These are phyloP conservation scores for Backusella morwellensis DNA, from an alignment of 192 early-diverging fungal genomes.

Conservation along the genomic window DNA sequence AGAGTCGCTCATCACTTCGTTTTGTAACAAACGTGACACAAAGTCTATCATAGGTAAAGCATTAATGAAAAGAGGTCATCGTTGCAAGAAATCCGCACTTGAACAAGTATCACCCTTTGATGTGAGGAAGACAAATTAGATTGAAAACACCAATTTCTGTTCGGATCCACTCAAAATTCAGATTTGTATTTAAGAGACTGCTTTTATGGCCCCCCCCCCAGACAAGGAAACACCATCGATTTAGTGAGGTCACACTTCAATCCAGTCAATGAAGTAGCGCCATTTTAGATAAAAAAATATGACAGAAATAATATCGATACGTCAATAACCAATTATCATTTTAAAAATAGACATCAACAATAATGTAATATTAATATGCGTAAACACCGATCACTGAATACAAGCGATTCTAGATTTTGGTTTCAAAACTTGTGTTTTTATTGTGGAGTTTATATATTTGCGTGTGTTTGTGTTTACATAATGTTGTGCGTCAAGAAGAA, in stretches of 20 bases:
- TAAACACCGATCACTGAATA: not conserved
- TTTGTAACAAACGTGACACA: too few species aligned
- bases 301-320: not conserved
- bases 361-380: not conserved
- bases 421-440: not conserved
- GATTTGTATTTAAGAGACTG: not conserved
- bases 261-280: not conserved
- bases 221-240: not conserved
- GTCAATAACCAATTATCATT: not conserved
- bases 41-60: too few species aligned
- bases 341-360: not conserved
- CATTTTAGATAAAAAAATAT: not conserved
- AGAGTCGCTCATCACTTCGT: too few species aligned
- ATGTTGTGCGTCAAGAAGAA: not conserved
- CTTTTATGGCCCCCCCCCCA: not conserved
- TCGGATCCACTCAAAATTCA: not conserved
- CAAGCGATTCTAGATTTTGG: not conserved
- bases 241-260: not conserved
- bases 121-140: too few species aligned
- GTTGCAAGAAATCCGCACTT: too few species aligned
- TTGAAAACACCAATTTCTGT: not conserved
- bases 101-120: too few species aligned
- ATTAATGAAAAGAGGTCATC: too few species aligned
- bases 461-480: not conserved
- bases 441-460: not conserved